Base-by-base conservation (phyloP, 495 filamentous ascomycete species). In the Delitschia confertaspora region DNA sequence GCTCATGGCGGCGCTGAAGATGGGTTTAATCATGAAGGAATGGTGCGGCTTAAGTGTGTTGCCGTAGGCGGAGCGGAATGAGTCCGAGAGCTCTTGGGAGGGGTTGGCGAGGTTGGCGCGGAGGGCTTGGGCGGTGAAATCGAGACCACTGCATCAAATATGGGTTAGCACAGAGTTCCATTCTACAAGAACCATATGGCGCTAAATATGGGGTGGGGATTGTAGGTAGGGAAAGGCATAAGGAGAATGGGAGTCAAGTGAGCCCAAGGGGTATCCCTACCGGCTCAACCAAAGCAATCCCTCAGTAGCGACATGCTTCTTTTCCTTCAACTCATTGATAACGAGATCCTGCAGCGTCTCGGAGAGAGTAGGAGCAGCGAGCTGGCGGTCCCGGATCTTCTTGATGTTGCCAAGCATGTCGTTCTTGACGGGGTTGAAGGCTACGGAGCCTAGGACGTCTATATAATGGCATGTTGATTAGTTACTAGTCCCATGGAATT, bases 321-420 rank as follows among this genome's bases (percentile, higher is more conserved):
- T 86, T 22, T 74, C 73, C 69, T 88, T 88, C 52, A 93, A 65
- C 67, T 98, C 91, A 59, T 86, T 93, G 26, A 73, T 38, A 36
- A 86, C 81, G 37, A 95, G 84, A 32, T 76, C 73, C 63, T 98
- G 91, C 26, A 98, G 65, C 23, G 77, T 93, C 51, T 72, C 68
- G 33, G 84, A 93, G 37, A 86, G 77, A 37, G 66, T 65, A 16
- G 89, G 86, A 45, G 85, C 75, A 43, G 79, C 82, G 26, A 79
- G 72, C 59, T 86, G 80, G 45, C 88, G 78, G 42, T 89, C 80
- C 47, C 84, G 78, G 60, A 96, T 73, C 88, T 98, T 98, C 89
- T 87, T 85, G 63, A 98, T 76, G 61, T 98, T 98, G 58, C 85
- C 85, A 6, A 76, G 53, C 71, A 98, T 80, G 64, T 98, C 91